Base-by-base conservation (phyloP, 2,329 filamentous ascomycete species). In the Ilyonectria mors-panacis region DNA sequence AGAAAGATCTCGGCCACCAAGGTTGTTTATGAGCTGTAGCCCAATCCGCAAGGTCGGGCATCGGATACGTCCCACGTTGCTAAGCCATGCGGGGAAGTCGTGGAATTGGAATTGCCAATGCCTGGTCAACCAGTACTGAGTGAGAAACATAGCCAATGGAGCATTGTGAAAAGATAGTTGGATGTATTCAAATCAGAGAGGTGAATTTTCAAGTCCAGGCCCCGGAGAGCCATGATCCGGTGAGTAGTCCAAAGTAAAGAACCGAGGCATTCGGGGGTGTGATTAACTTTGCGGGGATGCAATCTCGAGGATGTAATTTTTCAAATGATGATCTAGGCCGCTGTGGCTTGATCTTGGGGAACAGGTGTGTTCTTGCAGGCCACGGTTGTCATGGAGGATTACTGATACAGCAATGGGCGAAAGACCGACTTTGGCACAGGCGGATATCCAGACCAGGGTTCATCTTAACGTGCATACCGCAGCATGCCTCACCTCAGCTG, bases 1-100 rank as follows among this genome's bases (percentile, higher is more conserved):
- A 77, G 78, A 2, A 79, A 76, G 19, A 79, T 84, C n/a, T 82
- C 81, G 0, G 80, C 69, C 0, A 80, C 76, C 44, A 84, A 83
- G 69, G 75, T 84, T 47, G 81, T 84, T 1, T 83, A 83, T 72
- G 73, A 78, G 33, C 48, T 61, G 7, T 53, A 42, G 21, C 30
- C 10, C 3, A 28, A 19, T 19, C 7, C 7, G 4, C 28, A 7
- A 4, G 6, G 28, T 19, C 13, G 17, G 8, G 48, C 28, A 10
- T 7, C 9, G 17, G 19, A 9, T 5, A 19, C 26, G 17, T 6
- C 5, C 28, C 6, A n/a, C 2, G 39, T n/a, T 42, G 19, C 6
- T n/a, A 7, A n/a, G 37, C 2, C 13, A 39, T 15, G 17, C 15
- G 15, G 4, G 17, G 37, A 15, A 15, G 15, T 15, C 15, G 15